phyloP scores from a whole-genome alignment of 805 yeast species.

The Candida palmyrensis region DNA sequence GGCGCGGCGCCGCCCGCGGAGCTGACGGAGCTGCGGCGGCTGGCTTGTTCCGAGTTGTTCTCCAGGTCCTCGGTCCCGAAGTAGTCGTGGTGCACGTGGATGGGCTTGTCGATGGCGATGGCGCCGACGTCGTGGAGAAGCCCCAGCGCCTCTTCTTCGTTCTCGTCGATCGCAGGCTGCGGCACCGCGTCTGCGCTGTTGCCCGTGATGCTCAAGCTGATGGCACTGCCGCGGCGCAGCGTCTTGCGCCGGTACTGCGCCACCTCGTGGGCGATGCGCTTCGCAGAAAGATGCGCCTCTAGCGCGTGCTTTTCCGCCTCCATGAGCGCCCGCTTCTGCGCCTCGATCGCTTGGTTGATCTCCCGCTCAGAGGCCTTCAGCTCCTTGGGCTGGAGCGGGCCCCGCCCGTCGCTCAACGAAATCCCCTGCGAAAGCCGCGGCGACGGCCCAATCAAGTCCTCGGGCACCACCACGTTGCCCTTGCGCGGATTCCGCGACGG shows the following conservation, averaged over 20 bases:
- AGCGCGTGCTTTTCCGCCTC: conserved; percentile 71
- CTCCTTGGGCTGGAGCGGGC: conserved; percentile 16
- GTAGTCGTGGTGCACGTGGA: conserved; percentile 53
- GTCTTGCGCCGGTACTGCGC: conserved; percentile 30
- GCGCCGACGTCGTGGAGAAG: conserved; percentile 11
- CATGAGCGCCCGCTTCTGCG: conserved; percentile 46
- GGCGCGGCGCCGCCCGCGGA: conserved; percentile 11
- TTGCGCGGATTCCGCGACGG: conserved; percentile 51
- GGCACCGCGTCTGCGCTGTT: not conserved
- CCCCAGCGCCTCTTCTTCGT: conserved; percentile 16
- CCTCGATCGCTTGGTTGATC: conserved; percentile 52
- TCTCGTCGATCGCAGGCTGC: conserved; percentile 6
- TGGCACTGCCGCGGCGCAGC: too few species aligned
- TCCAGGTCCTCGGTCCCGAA: conserved; percentile 31
- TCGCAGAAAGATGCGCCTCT: conserved; percentile 72
- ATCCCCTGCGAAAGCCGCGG: conserved; percentile 67
- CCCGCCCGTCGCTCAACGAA: conserved; percentile 36
- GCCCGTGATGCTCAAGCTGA: too few species aligned
- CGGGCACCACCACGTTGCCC: conserved; percentile 55
- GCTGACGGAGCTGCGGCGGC: conserved; percentile 8
- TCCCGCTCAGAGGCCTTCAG: conserved; percentile 40
- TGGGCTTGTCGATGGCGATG: conserved; percentile 65
- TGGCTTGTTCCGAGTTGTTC: not conserved
- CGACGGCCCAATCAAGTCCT: conserved; percentile 59
- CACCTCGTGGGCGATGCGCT: conserved; percentile 65